phyloP scores from a whole-genome alignment of 1,139 yeast species.

The Dujonia santamariae region DNA sequence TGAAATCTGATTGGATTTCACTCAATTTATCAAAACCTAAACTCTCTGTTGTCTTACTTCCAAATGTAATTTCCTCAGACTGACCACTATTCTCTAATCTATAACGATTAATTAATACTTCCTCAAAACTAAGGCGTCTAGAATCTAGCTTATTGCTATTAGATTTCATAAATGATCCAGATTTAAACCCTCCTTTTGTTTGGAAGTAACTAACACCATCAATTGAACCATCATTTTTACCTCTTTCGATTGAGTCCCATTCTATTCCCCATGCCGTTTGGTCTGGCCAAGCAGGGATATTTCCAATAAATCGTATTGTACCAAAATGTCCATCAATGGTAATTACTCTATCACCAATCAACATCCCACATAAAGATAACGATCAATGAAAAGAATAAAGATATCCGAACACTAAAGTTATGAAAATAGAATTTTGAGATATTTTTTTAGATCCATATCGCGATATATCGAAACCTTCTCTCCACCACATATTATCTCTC shows the following conservation, averaged over 20 bases:
- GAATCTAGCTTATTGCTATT: constrained; percentile 27
- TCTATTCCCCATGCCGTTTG: constrained; percentile 69
- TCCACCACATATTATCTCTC: too few species aligned
- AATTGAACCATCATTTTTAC: constrained; percentile 77
- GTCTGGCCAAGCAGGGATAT: constrained; percentile 58
- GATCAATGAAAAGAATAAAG: too few species aligned
- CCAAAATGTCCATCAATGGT: constrained; percentile 49
- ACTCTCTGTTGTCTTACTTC: constrained; percentile 55
- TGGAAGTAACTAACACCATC: constrained; percentile 62
- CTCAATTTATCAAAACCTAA: constrained; percentile 64
- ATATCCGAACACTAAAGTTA: too few species aligned
- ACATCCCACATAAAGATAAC: constrained; percentile 2
- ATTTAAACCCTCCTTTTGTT: constrained; percentile 18
- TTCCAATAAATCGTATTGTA: constrained; percentile 64
- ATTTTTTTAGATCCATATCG: too few species aligned
- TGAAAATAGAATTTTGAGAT: too few species aligned
- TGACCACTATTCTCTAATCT: constrained; percentile 16
- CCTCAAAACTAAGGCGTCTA: constrained; percentile 30
- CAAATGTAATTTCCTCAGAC: constrained; percentile 36
- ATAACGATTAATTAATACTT: constrained; percentile 43
- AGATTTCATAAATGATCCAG: constrained; percentile 70
- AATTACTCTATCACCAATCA: constrained; percentile 36
- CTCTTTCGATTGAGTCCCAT: constrained; percentile 73
- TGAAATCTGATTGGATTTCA: constrained; percentile 44
- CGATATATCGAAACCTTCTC: too few species aligned